Evolutionary conservation across 352 stramenopile genomes (phyloP).

Genomic region (Pythium apleroticum): DNA sequence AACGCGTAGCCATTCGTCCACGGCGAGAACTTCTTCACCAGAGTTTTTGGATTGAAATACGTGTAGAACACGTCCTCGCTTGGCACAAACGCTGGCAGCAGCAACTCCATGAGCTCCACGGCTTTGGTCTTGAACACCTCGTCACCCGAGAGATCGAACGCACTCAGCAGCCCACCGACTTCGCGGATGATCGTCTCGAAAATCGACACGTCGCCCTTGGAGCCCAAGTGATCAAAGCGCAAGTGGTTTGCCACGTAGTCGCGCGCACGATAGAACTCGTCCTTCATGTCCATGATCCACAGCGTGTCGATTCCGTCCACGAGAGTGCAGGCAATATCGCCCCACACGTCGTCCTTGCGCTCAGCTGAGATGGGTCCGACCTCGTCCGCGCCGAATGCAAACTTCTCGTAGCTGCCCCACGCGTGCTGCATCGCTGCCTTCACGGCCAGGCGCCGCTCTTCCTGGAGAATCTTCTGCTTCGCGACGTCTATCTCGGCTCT

Average conservation of each 20-base stretch:
- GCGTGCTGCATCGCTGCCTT: conserved; percentile 72
- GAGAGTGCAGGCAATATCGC: conserved; percentile 88
- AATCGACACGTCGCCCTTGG: conserved; percentile 81
- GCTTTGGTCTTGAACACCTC: conserved; percentile 91
- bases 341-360: conserved; percentile 85
- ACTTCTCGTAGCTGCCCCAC: conserved; percentile 90
- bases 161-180: conserved; percentile 95
- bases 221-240: conserved; percentile 75
- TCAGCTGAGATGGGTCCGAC: conserved; percentile 76
- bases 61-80: conserved; percentile 90
- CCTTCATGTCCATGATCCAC: conserved; percentile 94
- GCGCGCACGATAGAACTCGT: conserved; percentile 90
- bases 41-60: conserved; percentile 85
- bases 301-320: conserved; percentile 97
- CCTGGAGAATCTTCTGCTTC: conserved; percentile 27
- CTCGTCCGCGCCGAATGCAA: conserved; percentile 96
- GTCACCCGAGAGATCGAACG: conserved; percentile 91
- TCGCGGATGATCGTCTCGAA: conserved; percentile 99
- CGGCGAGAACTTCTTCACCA: conserved; percentile 32
- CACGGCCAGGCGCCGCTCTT: conserved; percentile 42
- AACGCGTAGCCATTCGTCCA: conserved; percentile 44
- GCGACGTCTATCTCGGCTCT: neutral
- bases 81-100: conserved; percentile 90
- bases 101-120: conserved; percentile 88
- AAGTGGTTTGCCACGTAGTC: conserved; percentile 86